These are phyloP conservation scores for Trifolium fragiferum DNA, from an alignment of 306 rosid species.

Conservation along the genomic window DNA sequence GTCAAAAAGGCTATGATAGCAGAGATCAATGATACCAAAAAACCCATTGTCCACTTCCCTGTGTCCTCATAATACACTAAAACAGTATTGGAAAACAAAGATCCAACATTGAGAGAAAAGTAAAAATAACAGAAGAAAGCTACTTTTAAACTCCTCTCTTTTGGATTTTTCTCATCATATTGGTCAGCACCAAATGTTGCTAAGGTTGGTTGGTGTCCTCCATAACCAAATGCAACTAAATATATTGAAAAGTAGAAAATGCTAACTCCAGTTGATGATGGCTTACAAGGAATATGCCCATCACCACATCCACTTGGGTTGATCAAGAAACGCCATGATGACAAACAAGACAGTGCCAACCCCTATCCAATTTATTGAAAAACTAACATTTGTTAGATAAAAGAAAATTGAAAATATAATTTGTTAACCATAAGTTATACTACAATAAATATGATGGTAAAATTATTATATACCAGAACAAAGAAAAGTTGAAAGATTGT, in stretches of 20 bases:
- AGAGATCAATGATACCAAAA: slow-evolving; percentile 52
- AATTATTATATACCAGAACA: slow-evolving; percentile 42
- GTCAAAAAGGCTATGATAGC: slow-evolving; percentile 55
- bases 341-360: slow-evolving; percentile 53
- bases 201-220: slow-evolving; percentile 74
- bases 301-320: slow-evolving; percentile 64
- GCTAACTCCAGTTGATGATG: slow-evolving; percentile 45
- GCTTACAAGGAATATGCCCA: slow-evolving; percentile 46
- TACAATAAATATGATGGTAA: not conserved
- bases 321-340: slow-evolving; percentile 62
- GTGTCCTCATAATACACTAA: slow-evolving; percentile 64
- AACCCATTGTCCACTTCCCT: slow-evolving; percentile 69
- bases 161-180: slow-evolving; percentile 59
- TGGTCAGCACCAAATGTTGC: slow-evolving; percentile 79
- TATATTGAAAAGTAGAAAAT: slow-evolving; percentile 66
- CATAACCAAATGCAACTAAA: slow-evolving; percentile 70
- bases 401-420: not conserved
- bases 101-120: slow-evolving; percentile 65
- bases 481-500: slow-evolving; percentile 63
- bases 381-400: no score
- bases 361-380: slow-evolving; percentile 46
- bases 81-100: slow-evolving; percentile 65
- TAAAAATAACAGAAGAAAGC: slow-evolving; percentile 68
- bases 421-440: not conserved
- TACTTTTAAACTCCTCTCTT: slow-evolving; percentile 45